Evolutionary conservation across 2,329 filamentous ascomycete genomes (phyloP).

Genomic region (Fusarium miscanthi): DNA sequence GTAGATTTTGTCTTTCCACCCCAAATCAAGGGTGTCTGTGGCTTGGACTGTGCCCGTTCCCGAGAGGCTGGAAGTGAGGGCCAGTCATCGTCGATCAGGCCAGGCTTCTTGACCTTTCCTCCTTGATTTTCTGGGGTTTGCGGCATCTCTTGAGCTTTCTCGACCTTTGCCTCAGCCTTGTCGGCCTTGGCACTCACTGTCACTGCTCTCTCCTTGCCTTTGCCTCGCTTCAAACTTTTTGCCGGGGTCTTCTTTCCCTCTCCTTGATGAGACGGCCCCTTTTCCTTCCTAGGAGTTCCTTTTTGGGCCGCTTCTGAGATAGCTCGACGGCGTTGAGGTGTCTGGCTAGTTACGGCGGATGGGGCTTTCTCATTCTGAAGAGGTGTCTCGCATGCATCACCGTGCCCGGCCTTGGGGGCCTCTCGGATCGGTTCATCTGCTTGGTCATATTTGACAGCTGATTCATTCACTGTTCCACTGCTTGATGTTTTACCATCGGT

Average conservation of each 20-base stretch:
- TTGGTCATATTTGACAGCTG: neutral
- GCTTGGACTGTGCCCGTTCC: slow-evolving; percentile 39
- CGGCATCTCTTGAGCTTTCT: slow-evolving; percentile 11
- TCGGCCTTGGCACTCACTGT: slow-evolving; percentile 11
- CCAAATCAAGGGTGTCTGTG: slow-evolving; percentile 39
- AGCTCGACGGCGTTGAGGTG: slow-evolving; percentile 2
- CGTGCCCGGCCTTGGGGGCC: neutral
- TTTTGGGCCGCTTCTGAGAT: slow-evolving; percentile 4
- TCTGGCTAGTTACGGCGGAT: neutral
- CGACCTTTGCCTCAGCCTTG: slow-evolving; percentile 3
- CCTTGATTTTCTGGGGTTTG: slow-evolving; percentile 20
- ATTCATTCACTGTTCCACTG: neutral
- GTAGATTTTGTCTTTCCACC: slow-evolving; percentile 28
- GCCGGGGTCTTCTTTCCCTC: slow-evolving; percentile 23
- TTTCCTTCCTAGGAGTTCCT: neutral
- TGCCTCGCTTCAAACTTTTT: slow-evolving; percentile 30
- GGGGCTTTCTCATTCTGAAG: neutral
- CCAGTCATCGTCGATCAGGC: slow-evolving; percentile 42
- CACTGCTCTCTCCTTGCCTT: slow-evolving; percentile 26
- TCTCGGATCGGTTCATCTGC: neutral
- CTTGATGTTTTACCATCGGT: neutral
- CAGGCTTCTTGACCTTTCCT: slow-evolving; percentile 23
- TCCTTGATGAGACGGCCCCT: neutral
- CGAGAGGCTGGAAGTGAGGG: slow-evolving; percentile 42
- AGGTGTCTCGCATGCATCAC: neutral